A percentile compares a stretch with the other conserved stretches of the same genome.
These are phyloP conservation scores for Camelina hispida DNA, from an alignment of 345 rosid genomes.

Conservation along the genomic window DNA sequence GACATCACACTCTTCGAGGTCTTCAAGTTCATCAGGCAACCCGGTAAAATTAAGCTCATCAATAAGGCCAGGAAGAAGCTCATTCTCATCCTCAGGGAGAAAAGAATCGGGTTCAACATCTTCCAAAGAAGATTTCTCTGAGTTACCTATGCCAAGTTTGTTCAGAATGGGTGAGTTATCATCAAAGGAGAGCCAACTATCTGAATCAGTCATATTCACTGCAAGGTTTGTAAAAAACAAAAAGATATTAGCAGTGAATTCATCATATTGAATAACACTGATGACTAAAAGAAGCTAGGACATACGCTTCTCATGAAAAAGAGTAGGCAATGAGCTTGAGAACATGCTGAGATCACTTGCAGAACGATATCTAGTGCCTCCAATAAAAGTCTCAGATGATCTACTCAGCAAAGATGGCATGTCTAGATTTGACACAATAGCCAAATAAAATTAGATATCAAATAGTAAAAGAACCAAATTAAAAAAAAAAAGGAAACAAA, in stretches of 20 bases:
- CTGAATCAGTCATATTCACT: slow-evolving; percentile 69
- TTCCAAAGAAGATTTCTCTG: slow-evolving; percentile 54
- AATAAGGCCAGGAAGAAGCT: slow-evolving; percentile 82
- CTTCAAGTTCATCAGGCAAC: slow-evolving; percentile 68
- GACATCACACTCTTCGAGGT: slow-evolving; percentile 82
- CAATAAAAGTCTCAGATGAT: slow-evolving; percentile 59
- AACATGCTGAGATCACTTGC: slow-evolving; percentile 74
- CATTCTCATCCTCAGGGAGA: slow-evolving; percentile 85
- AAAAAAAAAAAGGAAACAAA: not conserved
- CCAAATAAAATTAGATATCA: not conserved
- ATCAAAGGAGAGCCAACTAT: slow-evolving; percentile 54
- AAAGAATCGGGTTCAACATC: slow-evolving; percentile 58
- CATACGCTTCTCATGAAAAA: slow-evolving; percentile 75
- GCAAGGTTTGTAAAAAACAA: slow-evolving; percentile 40
- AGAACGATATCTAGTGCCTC: slow-evolving; percentile 47
- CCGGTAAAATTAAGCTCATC: slow-evolving; percentile 75
- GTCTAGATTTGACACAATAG: slow-evolving; percentile 27
- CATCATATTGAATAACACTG: not conserved
- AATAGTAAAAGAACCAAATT: not conserved
- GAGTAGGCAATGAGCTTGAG: slow-evolving; percentile 86
- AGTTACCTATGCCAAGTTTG: slow-evolving; percentile 55
- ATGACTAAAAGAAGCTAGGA: not conserved
- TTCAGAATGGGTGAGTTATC: slow-evolving; percentile 56
- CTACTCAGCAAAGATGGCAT: slow-evolving; percentile 39
- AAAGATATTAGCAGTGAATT: slow-evolving; percentile 17